Conservation (phyloP, 2,329 filamentous ascomycete genomes). For the Dactylellina cionopaga region DNA sequence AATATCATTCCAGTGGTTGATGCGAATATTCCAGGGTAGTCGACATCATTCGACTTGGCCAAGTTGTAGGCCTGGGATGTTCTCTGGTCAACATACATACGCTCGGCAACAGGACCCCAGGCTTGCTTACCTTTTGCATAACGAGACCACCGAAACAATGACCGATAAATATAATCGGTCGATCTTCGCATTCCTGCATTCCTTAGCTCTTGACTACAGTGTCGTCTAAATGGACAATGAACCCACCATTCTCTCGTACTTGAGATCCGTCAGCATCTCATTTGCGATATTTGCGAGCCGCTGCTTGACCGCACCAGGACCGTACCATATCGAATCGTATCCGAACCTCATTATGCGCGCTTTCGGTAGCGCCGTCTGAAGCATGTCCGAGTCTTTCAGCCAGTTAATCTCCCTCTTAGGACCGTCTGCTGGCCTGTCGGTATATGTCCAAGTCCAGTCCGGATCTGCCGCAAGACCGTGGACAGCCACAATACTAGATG, state of each 20-base stretch:
- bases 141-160: slow-evolving; percentile 58
- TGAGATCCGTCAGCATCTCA: slow-evolving; percentile 55
- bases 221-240: neutral
- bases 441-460: slow-evolving; percentile 57
- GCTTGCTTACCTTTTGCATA: slow-evolving; percentile 55
- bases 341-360: slow-evolving; percentile 58
- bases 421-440: neutral
- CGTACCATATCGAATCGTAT: slow-evolving; percentile 58
- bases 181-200: slow-evolving; percentile 48
- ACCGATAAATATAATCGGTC: slow-evolving; percentile 58
- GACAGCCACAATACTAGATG: slow-evolving; percentile 58
- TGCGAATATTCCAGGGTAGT: slow-evolving; percentile 5
- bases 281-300: slow-evolving; percentile 57
- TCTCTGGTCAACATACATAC: slow-evolving; percentile 10
- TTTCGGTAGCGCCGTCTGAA: slow-evolving; percentile 56
- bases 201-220: neutral
- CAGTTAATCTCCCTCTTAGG: slow-evolving; percentile 56
- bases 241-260: slow-evolving; percentile 53
- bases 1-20: slow-evolving; percentile 14
- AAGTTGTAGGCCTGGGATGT: slow-evolving; percentile 51
- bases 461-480: slow-evolving; percentile 58
- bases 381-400: slow-evolving; percentile 58
- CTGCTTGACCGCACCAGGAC: slow-evolving; percentile 57
- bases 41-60: slow-evolving; percentile 23
- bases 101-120: slow-evolving; percentile 54